Base-by-base conservation (phyloP, 2,329 filamentous ascomycete genomes). In the Plectosphaerella cucumerina region DNA sequence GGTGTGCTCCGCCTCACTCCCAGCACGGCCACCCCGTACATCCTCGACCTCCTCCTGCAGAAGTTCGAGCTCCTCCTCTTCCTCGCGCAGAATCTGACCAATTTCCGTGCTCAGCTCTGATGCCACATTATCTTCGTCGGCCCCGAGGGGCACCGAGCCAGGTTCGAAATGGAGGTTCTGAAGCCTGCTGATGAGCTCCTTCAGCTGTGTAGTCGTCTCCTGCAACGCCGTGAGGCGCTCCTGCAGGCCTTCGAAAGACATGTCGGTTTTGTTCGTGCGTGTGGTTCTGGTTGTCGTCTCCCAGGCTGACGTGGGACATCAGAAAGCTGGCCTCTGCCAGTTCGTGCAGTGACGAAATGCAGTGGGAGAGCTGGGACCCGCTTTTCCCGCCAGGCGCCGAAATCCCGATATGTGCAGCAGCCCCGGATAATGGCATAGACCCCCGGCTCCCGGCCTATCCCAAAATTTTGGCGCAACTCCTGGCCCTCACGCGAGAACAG, bases 11-110 rank as follows among this genome's bases (percentile, higher is more conserved):
- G 75, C 75, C 45, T 80, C 73, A 59, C 73, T 81, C 17, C 76
- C 77, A 44, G 74, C 70, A 51, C 65, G 67, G 3, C 74, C 74
- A 3, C 75, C 66, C 34, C 80, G 75, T 22, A 91, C 70, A 60
- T 90, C 90, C 54, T 87, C 81, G 23, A 90, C 78, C 61, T 96
- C 91, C 64, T 94, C 90, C 45, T 76, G 76, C 33, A 97, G 65
- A 17, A 94, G 69, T 66, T 96, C 92, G 57, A 94, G 80, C 53
- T 96, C 90, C 56, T 95, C 90, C 60, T 95, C 86, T 47, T 88
- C 82, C 51, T 89, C 85, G 59, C 89, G 86, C 54, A 97, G 70
- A 17, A 81, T 80, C 61, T 89, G 84, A 58, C 87, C 85, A 56
- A 97, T 96, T 66, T 97, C 91, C 20, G 82, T 77, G 57, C 84